A percentile compares a stretch with the other conserved stretches of the same genome.
Conservation (phyloP, 2,329 filamentous ascomycete species). For the Reticulascus tulasneorum region DNA sequence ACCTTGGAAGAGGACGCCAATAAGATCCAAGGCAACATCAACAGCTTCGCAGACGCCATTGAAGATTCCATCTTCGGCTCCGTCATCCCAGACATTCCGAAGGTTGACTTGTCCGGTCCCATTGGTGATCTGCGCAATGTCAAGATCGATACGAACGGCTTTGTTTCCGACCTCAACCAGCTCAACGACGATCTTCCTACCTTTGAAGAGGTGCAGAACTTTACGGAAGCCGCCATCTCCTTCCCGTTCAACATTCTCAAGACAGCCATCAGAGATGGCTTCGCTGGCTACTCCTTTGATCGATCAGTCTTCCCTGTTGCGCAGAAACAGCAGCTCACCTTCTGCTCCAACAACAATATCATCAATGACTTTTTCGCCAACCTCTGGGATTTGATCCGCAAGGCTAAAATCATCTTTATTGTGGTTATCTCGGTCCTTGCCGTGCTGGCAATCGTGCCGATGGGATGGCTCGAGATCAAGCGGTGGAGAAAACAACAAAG, state of each 20-base stretch:
- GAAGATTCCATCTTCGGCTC: constrained; percentile 47
- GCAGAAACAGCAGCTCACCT: constrained; percentile 74
- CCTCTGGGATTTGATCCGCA: constrained; percentile 62
- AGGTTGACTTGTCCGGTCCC: constrained; percentile 61
- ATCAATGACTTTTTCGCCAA: constrained; percentile 80
- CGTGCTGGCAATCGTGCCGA: constrained; percentile 68
- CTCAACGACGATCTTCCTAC: constrained; percentile 77
- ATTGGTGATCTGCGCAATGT: constrained; percentile 67
- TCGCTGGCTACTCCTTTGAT: constrained; percentile 75
- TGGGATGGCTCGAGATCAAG: constrained; percentile 76
- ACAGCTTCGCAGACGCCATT: constrained; percentile 41
- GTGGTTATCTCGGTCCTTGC: constrained; percentile 70
- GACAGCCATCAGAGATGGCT: constrained; percentile 63
- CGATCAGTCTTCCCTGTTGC: constrained; percentile 76
- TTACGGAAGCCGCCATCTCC: constrained; percentile 70
- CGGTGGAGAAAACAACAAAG: constrained; percentile 71
- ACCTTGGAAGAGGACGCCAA: constrained; percentile 55
- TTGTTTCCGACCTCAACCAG: constrained; percentile 65
- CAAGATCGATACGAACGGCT: constrained; percentile 60
- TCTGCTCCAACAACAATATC: constrained; percentile 81
- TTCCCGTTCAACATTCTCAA: constrained; percentile 80
- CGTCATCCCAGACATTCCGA: constrained; percentile 38
- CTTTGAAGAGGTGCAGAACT: constrained; percentile 78
- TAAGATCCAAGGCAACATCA: constrained; percentile 43
- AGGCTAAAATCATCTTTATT: constrained; percentile 71